These are phyloP conservation scores for Penicillium diatomitis DNA, from an alignment of 495 filamentous ascomycete genomes.

Conservation along the genomic window DNA sequence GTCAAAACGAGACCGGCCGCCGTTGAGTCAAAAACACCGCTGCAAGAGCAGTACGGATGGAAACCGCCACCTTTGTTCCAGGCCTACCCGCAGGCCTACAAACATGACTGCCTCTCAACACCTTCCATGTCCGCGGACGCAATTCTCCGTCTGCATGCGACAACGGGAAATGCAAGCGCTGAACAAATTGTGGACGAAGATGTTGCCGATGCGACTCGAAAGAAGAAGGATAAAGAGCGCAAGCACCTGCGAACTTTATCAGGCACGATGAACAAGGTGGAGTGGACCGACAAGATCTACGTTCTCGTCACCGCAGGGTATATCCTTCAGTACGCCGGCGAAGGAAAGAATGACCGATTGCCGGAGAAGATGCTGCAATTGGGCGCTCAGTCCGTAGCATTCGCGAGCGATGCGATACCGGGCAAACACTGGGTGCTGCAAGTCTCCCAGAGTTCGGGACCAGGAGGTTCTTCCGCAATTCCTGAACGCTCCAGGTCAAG, in stretches of 20 bases:
- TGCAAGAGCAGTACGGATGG: slow-evolving; percentile 43
- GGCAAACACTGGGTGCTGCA: slow-evolving; percentile 91
- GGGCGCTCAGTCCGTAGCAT: slow-evolving; percentile 79
- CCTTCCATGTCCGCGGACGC: slow-evolving; percentile 45
- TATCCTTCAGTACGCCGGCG: slow-evolving; percentile 77
- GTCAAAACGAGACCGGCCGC: slow-evolving; percentile 14
- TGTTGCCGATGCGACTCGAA: slow-evolving; percentile 12
- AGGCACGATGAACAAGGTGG: slow-evolving; percentile 51
- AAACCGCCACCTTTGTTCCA: slow-evolving; percentile 78
- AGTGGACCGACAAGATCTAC: slow-evolving; percentile 80
- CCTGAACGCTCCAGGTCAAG: slow-evolving; percentile 43
- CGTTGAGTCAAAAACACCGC: slow-evolving; percentile 9
- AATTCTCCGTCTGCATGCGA: slow-evolving; percentile 49
- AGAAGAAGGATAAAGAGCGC: slow-evolving; percentile 36
- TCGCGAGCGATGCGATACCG: slow-evolving; percentile 86
- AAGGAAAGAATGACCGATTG: slow-evolving; percentile 68
- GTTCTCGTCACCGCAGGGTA: slow-evolving; percentile 74
- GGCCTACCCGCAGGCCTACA: slow-evolving; percentile 78
- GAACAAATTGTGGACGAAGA: slow-evolving; percentile 8
- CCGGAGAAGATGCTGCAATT: slow-evolving; percentile 84
- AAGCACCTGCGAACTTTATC: slow-evolving; percentile 45
- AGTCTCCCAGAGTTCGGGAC: slow-evolving; percentile 63
- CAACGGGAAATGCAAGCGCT: slow-evolving; percentile 26
- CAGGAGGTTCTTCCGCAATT: slow-evolving; percentile 44
- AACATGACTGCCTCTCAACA: slow-evolving; percentile 42